Percentiles rank a stretch among this genome's conserved stretches.
Evolutionary conservation across 2,329 filamentous ascomycete species (phyloP).

Genomic region (Colletotrichum lindemuthianum): DNA sequence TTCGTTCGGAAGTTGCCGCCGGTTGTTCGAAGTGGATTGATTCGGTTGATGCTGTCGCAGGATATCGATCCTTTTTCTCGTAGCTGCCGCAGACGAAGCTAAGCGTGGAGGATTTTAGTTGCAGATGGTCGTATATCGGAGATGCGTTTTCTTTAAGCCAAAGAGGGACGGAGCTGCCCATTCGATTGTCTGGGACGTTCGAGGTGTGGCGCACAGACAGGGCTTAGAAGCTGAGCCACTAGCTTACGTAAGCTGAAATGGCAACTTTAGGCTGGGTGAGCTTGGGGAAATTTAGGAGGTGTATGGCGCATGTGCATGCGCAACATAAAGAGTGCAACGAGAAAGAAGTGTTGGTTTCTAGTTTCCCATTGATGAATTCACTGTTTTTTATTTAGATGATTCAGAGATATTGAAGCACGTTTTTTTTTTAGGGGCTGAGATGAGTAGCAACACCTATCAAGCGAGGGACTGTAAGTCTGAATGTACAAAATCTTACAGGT

Average conservation of each 20-base stretch:
- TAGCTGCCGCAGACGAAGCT: too few relatives aligned
- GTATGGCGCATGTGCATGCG: neutral
- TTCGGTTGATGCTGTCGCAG: conserved; percentile 4
- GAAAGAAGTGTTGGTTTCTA: too few relatives aligned
- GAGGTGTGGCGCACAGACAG: conserved; percentile 20
- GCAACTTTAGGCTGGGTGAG: neutral
- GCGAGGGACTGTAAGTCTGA: too few relatives aligned
- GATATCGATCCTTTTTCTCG: too few relatives aligned
- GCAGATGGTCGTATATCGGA: neutral
- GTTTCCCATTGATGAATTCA: too few relatives aligned
- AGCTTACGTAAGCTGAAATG: neutral
- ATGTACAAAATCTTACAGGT: too few relatives aligned
- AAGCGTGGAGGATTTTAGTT: neutral
- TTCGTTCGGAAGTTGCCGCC: too few relatives aligned
- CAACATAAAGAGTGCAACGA: too few relatives aligned
- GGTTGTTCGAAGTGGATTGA: conserved; percentile 10
- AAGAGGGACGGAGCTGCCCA: conserved; percentile 9
- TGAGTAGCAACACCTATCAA: too few relatives aligned
- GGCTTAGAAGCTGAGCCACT: conserved; percentile 25
- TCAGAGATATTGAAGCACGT: too few relatives aligned
- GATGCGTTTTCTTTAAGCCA: neutral
- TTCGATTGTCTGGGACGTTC: conserved; percentile 26
- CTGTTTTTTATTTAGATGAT: too few relatives aligned
- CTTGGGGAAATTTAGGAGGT: neutral
- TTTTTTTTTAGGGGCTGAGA: too few relatives aligned